Evolutionary conservation across 257 asterid genomes (phyloP).

Genomic region (Buddleja alternifolia): DNA sequence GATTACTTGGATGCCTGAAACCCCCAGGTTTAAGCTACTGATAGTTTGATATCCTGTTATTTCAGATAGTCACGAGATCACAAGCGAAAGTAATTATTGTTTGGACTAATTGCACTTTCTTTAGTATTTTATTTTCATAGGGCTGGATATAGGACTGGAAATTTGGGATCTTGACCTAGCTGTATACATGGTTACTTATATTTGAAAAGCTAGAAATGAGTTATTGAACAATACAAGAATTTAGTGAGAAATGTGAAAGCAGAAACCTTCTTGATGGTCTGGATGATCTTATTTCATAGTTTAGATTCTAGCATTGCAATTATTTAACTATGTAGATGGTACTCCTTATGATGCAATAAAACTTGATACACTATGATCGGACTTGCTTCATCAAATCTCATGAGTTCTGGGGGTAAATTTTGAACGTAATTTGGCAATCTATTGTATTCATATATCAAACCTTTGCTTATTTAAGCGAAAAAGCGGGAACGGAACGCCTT

Average conservation of each 20-base stretch:
- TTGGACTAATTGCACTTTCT: neutral
- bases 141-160: neutral
- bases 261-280: neutral
- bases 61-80: neutral
- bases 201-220: neutral
- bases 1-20: too few relatives aligned
- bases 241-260: neutral
- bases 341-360: neutral
- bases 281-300: neutral
- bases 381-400: too few relatives aligned
- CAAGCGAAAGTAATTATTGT: neutral
- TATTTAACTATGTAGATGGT: neutral
- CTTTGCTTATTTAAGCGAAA: too few relatives aligned
- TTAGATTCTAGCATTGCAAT: neutral
- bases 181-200: neutral
- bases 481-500: too few relatives aligned
- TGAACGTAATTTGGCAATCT: too few relatives aligned
- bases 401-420: too few relatives aligned
- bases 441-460: too few relatives aligned
- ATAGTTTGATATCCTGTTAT: neutral
- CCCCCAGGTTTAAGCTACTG: too few relatives aligned
- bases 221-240: neutral
- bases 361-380: too few relatives aligned
- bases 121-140: neutral
- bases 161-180: neutral